A percentile compares a stretch with the other conserved stretches of the same genome.
phyloP scores from a whole-genome alignment of 805 yeast species.

The Candida montana region DNA sequence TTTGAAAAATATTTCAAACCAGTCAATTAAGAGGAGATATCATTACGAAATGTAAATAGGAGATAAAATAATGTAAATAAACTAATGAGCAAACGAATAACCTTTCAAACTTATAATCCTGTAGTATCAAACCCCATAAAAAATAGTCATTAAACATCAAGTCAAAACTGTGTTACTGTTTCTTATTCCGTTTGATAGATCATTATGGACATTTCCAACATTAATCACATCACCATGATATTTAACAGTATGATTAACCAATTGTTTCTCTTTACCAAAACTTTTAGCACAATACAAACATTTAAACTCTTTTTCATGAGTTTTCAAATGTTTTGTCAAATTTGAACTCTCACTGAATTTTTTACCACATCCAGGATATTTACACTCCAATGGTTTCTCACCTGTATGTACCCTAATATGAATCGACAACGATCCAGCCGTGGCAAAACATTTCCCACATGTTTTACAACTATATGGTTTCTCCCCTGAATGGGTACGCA shows the following conservation, averaged over 20 bases:
- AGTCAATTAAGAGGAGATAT: neutral
- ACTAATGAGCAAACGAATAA: neutral
- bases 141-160: neutral
- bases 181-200: too few species aligned
- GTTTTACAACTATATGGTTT: conserved; percentile 71
- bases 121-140: too few species aligned
- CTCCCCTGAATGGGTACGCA: conserved; percentile 84
- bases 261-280: conserved; percentile 41
- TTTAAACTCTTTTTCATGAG: conserved; percentile 52
- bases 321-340: conserved; percentile 79
- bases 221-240: conserved; percentile 11
- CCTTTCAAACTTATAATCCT: too few species aligned
- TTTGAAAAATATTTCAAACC: conserved; percentile 60
- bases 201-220: neutral
- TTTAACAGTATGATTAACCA: conserved; percentile 33
- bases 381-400: conserved; percentile 78
- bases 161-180: too few species aligned
- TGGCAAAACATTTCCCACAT: conserved; percentile 78
- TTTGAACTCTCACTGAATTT: conserved; percentile 87
- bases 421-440: conserved; percentile 75
- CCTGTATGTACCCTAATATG: conserved; percentile 88
- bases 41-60: neutral
- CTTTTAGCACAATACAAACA: conserved; percentile 50
- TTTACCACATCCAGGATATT: conserved; percentile 75
- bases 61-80: neutral